Percentiles rank a stretch among this genome's conserved stretches.
These are phyloP conservation scores for Francoa sonchifolia DNA, from an alignment of 441 rosid genomes.

Conservation along the genomic window DNA sequence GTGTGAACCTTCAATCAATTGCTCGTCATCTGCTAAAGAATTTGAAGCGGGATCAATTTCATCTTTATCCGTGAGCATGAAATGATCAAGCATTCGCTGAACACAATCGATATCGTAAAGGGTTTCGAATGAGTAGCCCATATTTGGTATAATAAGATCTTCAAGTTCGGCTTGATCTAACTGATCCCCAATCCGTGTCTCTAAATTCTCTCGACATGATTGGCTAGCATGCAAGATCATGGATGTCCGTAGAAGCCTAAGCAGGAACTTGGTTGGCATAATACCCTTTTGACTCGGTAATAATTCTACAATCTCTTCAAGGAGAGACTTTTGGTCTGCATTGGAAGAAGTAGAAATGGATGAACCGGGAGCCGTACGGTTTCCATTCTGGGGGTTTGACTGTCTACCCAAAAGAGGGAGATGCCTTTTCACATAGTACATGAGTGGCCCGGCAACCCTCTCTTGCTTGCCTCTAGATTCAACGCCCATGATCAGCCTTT, in stretches of 20 bases:
- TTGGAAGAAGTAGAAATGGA: slow-evolving; percentile 22
- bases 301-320: slow-evolving; percentile 64
- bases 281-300: slow-evolving; percentile 42
- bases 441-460: slow-evolving; percentile 46
- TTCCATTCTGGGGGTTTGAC: slow-evolving; percentile 25
- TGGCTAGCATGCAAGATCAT: slow-evolving; percentile 43
- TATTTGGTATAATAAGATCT: slow-evolving; percentile 78
- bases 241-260: slow-evolving; percentile 70
- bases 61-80: slow-evolving; percentile 34
- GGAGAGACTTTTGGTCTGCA: slow-evolving; percentile 44
- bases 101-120: slow-evolving; percentile 77
- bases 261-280: slow-evolving; percentile 64
- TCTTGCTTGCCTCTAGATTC: slow-evolving; percentile 43
- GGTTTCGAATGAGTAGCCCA: slow-evolving; percentile 59
- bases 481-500: slow-evolving; percentile 49
- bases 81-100: slow-evolving; percentile 78
- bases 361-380: slow-evolving; percentile 18
- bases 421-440: slow-evolving; percentile 54
- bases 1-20: slow-evolving; percentile 34
- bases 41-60: slow-evolving; percentile 14
- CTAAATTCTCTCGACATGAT: slow-evolving; percentile 49
- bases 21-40: slow-evolving; percentile 33
- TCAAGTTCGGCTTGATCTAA: slow-evolving; percentile 65
- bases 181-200: slow-evolving; percentile 60
- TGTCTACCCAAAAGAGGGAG: slow-evolving; percentile 63